These are phyloP conservation scores for Solanum appendiculatum DNA, from an alignment of 257 asterid species.

Conservation along the genomic window DNA sequence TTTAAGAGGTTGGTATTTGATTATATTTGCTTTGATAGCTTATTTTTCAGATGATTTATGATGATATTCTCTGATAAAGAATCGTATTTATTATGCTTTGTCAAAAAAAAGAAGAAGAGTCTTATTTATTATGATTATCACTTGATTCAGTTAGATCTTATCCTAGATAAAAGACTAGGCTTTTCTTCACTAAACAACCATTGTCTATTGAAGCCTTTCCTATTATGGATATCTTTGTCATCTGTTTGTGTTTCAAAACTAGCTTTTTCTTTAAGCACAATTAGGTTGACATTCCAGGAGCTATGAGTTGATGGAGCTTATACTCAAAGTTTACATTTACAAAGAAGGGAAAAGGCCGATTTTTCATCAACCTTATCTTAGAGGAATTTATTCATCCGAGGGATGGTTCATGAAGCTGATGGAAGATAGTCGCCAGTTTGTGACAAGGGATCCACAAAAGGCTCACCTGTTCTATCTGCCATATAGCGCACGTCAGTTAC, in stretches of 20 bases:
- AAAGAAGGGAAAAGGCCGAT: slow-evolving; percentile 64
- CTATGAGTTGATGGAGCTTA: slow-evolving; percentile 82
- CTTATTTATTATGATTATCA: background rate
- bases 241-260: background rate
- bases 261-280: background rate
- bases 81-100: background rate
- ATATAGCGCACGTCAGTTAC: slow-evolving; percentile 73
- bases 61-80: background rate
- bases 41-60: background rate
- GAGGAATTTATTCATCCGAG: slow-evolving; percentile 80
- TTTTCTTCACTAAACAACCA: background rate
- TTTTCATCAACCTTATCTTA: slow-evolving; percentile 56
- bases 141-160: background rate
- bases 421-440: slow-evolving; percentile 46
- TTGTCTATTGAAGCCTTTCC: background rate
- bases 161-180: background rate
- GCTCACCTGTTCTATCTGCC: slow-evolving; percentile 91
- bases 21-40: background rate
- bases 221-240: background rate
- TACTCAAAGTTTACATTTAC: slow-evolving; percentile 69
- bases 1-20: slow-evolving; percentile 80
- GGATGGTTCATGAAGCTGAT: slow-evolving; percentile 92
- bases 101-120: background rate
- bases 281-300: slow-evolving; percentile 45
- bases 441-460: slow-evolving; percentile 59